Percentiles rank a stretch among this genome's conserved stretches.
Evolutionary conservation across 305 asterid genomes (phyloP).

Genomic region (Fraxinus xanthoxyloides): DNA sequence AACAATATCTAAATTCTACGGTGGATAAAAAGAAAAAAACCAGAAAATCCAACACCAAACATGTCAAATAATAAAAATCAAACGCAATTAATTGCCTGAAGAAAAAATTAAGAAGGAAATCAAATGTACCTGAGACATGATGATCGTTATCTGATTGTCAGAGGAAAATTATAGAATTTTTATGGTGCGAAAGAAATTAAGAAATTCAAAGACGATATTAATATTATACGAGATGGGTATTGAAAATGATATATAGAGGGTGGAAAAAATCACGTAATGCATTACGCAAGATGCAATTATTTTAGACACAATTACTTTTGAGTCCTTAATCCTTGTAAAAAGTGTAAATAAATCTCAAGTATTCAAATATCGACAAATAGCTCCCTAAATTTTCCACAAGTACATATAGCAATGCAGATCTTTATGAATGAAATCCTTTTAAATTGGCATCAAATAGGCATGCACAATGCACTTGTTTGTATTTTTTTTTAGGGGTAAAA

Average conservation of each 20-base stretch:
- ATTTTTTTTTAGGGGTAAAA: too few relatives aligned
- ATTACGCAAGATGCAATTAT: background rate
- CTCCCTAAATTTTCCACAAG: background rate
- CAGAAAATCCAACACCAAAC: background rate
- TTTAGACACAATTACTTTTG: background rate
- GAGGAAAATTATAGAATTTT: background rate
- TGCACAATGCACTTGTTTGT: too few relatives aligned
- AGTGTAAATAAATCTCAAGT: background rate
- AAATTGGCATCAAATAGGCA: too few relatives aligned
- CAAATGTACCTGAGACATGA: constrained; percentile 35
- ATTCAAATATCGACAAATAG: background rate
- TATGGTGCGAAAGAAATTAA: background rate
- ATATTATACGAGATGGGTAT: background rate
- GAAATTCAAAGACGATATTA: background rate
- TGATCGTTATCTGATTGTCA: background rate
- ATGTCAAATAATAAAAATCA: background rate
- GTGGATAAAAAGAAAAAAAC: background rate
- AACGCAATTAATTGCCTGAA: background rate
- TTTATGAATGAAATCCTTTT: too few relatives aligned
- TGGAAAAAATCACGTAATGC: background rate
- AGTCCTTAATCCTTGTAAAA: background rate
- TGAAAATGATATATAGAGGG: background rate
- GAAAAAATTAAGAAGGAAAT: background rate
- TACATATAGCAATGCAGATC: too few relatives aligned
- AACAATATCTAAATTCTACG: background rate